Evolutionary conservation across 352 stramenopile species (phyloP), one percentile per base, ranked within the genome.

Genomic region (Phytophthora tentaculata): DNA sequence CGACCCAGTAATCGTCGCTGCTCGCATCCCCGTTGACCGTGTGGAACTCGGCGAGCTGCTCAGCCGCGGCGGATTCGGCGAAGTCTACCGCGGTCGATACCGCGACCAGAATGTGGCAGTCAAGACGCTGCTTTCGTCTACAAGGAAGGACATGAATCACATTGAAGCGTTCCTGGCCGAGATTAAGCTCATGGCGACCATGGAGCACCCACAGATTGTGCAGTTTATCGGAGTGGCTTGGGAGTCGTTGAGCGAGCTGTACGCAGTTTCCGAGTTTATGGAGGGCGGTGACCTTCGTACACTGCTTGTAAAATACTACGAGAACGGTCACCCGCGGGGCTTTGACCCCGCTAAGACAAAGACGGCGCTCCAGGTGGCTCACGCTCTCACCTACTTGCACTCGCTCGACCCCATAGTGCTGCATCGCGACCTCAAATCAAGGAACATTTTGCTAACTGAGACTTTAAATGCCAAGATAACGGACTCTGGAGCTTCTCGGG

Each of bases 401-500:
- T 79, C 72, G 10, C 62, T 84, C 7, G 64, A 76, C 19, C 75
- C 75, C 1, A 44, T 69, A 2, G 60, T 90, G 37, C 56, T 92
- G 8, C 80, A 92, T 50, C n/a, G n/a, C n/a, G n/a, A n/a, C n/a
- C n/a, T n/a, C n/a, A n/a, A n/a, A n/a, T n/a, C n/a, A n/a, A n/a
- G 82, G n/a, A 92, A 92, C 48, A 69, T 92, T 47, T 62, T 91
- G 37, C 61, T 91, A n/a, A 69, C 64, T 1, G 45, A 26, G 26
- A 43, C 61, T 22, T 39, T 78, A 19, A 61, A 80, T 32, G 75
- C 75, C 14, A 86, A 81, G 47, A 49, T 86, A 24, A 84, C 73
- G 20, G 78, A 86, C 60, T 86, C 84, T 67, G 75, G 75, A 8
- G 61, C 57, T 10, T 72, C 74, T 0, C 56, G 71, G 1, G 35